Conservation (phyloP, 78 protist genomes). For the Dictyostelium capitatum region DNA sequence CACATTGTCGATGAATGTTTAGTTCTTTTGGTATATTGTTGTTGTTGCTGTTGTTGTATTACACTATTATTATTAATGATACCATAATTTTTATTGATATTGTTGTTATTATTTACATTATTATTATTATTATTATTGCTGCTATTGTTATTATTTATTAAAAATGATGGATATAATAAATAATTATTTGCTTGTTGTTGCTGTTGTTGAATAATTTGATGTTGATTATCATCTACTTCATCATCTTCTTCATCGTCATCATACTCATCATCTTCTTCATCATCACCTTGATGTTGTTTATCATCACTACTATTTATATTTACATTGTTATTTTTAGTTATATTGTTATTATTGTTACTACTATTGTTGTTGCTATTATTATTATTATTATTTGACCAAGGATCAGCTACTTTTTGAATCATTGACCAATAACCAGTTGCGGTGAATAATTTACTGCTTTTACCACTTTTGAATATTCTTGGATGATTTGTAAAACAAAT, state of each 20-base stretch:
- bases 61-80: background rate
- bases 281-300: too few species aligned
- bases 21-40: background rate
- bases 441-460: background rate
- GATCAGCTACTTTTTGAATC: background rate
- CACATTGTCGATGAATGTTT: too few species aligned
- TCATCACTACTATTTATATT: too few species aligned
- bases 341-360: background rate
- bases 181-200: background rate
- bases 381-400: background rate
- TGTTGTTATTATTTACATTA: background rate
- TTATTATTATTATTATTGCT: background rate
- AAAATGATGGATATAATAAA: too few species aligned
- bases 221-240: background rate
- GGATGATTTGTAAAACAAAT: constrained; percentile 12
- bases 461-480: constrained; percentile 11
- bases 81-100: background rate
- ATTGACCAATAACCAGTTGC: constrained; percentile 9
- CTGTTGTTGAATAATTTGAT: background rate
- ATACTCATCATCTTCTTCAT: too few species aligned
- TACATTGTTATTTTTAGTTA: background rate
- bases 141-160: background rate
- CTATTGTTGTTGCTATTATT: background rate
- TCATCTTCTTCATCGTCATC: too few species aligned
- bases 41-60: constrained; percentile 8